A percentile compares a stretch with the other conserved stretches of the same genome.
Conservation (phyloP, 805 yeast genomes). For the Geotrichum ghanense region DNA sequence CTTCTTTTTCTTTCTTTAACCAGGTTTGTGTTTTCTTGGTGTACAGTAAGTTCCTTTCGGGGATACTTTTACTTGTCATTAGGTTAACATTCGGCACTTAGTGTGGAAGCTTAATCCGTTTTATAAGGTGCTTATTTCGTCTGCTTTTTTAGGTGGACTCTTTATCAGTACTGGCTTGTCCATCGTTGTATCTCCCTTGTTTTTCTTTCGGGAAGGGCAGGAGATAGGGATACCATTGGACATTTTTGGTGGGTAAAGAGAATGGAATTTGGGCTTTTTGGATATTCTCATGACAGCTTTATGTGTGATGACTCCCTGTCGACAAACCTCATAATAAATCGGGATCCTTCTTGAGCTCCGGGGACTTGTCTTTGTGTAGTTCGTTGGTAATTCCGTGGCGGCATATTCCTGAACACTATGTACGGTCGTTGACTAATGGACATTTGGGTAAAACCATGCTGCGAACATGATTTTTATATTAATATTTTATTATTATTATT, state of each 20-base stretch:
- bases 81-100: conserved; percentile 9
- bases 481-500: too few species aligned
- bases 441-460: conserved; percentile 99
- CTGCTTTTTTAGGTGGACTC: neutral
- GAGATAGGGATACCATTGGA: conserved; percentile 18
- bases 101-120: conserved; percentile 9
- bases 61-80: neutral
- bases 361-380: conserved; percentile 35
- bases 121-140: neutral
- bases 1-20: conserved; percentile 9
- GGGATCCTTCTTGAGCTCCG: conserved; percentile 32
- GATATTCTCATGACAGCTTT: conserved; percentile 17
- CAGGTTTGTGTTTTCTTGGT: neutral
- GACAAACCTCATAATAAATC: conserved; percentile 84
- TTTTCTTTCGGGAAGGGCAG: conserved; percentile 12
- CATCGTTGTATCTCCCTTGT: conserved; percentile 10
- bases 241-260: conserved; percentile 9
- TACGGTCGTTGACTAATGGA: conserved; percentile 81
- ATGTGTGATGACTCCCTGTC: conserved; percentile 63
- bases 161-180: conserved; percentile 9
- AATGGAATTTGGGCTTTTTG: conserved; percentile 9
- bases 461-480: conserved; percentile 72
- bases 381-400: conserved; percentile 69
- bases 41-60: neutral
- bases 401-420: conserved; percentile 99